These are phyloP conservation scores for Xylariomycetidae sp. DNA, from an alignment of 2,329 filamentous ascomycete genomes.

Conservation along the genomic window DNA sequence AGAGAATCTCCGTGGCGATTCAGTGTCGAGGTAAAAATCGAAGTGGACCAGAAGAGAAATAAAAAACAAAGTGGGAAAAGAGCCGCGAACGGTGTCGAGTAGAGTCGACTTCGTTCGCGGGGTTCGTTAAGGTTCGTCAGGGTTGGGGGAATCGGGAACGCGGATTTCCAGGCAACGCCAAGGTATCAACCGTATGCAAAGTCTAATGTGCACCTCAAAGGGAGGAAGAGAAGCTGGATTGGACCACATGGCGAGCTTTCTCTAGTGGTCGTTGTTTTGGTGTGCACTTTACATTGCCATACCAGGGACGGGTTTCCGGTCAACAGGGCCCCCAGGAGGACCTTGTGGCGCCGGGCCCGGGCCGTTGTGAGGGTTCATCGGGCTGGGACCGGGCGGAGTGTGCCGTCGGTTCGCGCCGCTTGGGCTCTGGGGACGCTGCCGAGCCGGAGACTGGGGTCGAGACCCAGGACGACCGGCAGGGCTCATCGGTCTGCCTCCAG, in stretches of 20 bases:
- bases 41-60: constrained; percentile 9
- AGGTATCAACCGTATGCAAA: constrained; percentile 5
- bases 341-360: constrained; percentile 19
- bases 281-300: constrained; percentile 38
- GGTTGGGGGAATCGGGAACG: constrained; percentile 12
- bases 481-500: constrained; percentile 20
- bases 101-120: constrained; percentile 22
- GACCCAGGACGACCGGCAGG: constrained; percentile 22
- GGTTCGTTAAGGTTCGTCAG: constrained; percentile 25
- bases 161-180: constrained; percentile 5
- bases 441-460: constrained; percentile 41
- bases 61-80: constrained; percentile 14
- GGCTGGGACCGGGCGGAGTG: constrained; percentile 39
- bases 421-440: constrained; percentile 32
- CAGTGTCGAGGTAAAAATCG: constrained; percentile 14
- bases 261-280: not conserved
- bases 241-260: too few species aligned
- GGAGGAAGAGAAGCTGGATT: not conserved
- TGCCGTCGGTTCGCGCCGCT: constrained; percentile 34
- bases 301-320: constrained; percentile 51
- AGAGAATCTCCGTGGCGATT: too few species aligned
- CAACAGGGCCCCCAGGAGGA: constrained; percentile 36
- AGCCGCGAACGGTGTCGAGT: constrained; percentile 29
- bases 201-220: constrained; percentile 2
- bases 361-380: constrained; percentile 37